Base-by-base conservation (phyloP, 306 rosid species). In the Quercus mongolica region DNA sequence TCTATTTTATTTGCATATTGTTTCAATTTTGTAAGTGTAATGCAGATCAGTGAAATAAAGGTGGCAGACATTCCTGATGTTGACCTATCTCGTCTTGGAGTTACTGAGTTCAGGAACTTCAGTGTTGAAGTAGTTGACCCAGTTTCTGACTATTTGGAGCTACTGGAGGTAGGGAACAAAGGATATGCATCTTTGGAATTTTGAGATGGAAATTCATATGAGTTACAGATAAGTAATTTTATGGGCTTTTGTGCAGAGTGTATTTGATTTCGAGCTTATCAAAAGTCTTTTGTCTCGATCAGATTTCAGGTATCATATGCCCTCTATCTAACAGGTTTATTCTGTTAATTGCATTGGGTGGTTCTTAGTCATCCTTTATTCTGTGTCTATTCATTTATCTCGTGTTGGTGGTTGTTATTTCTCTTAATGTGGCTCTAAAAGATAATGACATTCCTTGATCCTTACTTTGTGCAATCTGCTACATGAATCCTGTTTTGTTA, bases 101-200 rank as follows among this genome's bases (percentile, higher is more conserved):
- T 90, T 79, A 86, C 94, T 13, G 87, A 88, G 79, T 86, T 55
- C 51, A 97, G 94, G 80, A 90, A 89, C 82, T 96, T 91, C 87
- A 84, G 77, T 63, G 98, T 93, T 76, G 99, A 96, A 89, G 99
- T 96, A 69, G 76, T 96, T 73, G 93, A 93, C 78, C 93, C 96
- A 5, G 99, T 96, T 80, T 87, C 96, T 77, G 98, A 96, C 79
- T 96, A 96, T 87, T 79, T 93, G 88, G 99, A 93, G 85, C 86
- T 93, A 68, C 54, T 96, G 87, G 94, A 93, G 99, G 99, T 92
- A 76, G 78, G 81, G 71, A 83, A 83, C 49, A 73, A 71, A 81
- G 41, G 7, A 31, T 68, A 64, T 78, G 56, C 35, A 25, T 78
- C 18, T 4, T 85, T 74, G 46, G 62, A 56, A 63, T 12, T 21